phyloP scores from a whole-genome alignment of 1,284 basidiomycete genomes.

The Sutorius eximius region DNA sequence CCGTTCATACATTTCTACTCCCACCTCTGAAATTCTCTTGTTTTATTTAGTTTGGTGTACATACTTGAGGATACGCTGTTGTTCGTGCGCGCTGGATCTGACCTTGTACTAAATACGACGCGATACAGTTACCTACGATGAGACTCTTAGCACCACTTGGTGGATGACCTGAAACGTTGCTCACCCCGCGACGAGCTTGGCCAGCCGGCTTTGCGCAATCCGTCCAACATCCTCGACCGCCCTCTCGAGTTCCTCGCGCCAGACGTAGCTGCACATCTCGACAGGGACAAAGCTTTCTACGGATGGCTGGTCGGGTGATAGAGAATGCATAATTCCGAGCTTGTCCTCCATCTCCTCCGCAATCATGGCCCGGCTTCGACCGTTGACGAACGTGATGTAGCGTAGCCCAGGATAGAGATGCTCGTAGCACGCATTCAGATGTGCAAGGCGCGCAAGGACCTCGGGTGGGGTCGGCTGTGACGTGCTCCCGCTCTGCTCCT shows the following conservation, averaged over 20 bases:
- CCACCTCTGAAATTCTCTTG: neutral
- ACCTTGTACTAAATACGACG: slow-evolving; percentile 15
- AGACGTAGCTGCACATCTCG: slow-evolving; percentile 44
- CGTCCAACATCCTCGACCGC: slow-evolving; percentile 72
- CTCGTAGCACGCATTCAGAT: slow-evolving; percentile 81
- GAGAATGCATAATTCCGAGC: slow-evolving; percentile 53
- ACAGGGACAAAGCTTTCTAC: slow-evolving; percentile 42
- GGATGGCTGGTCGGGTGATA: slow-evolving; percentile 43
- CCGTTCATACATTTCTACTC: slow-evolving; percentile 3
- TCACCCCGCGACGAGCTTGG: slow-evolving; percentile 21
- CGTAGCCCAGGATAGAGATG: slow-evolving; percentile 68
- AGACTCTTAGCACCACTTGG: neutral
- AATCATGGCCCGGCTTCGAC: slow-evolving; percentile 69
- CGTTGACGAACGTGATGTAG: slow-evolving; percentile 92
- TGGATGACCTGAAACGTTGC: neutral
- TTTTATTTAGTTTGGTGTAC: slow-evolving; percentile 16
- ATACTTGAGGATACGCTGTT: slow-evolving; percentile 6
- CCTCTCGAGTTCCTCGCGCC: slow-evolving; percentile 66
- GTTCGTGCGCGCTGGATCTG: slow-evolving; percentile 1
- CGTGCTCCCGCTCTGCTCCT: slow-evolving; percentile 65
- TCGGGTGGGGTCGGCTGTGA: slow-evolving; percentile 56
- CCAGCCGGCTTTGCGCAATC: slow-evolving; percentile 72
- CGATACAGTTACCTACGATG: slow-evolving; percentile 2
- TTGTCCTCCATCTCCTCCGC: slow-evolving; percentile 76
- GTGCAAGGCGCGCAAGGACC: slow-evolving; percentile 58